Base-by-base conservation (phyloP, 257 asterid species). In the Asclepias syriaca region DNA sequence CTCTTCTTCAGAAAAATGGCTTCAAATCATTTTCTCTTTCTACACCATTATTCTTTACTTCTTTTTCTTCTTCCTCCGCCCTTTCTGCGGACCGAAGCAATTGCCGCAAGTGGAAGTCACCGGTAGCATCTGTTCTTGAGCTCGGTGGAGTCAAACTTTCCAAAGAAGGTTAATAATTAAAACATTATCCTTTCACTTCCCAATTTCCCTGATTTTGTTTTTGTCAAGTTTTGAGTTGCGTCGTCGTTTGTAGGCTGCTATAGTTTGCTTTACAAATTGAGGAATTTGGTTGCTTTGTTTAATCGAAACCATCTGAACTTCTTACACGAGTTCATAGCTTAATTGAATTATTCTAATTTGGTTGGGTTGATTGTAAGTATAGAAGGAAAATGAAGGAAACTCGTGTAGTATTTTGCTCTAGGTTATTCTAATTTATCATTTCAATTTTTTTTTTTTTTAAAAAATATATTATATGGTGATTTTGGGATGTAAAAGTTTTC, bases 81-180 rank as follows among this genome's bases (percentile, higher is more conserved):
- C 55, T 40, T 74, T 66, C 81, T 12, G 34, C 77, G 1, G 82
- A 71, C 57, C 72, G 77, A 45, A 6, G 21, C 61, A 77, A 55
- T 68, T 67, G 55, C 61, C 77, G 73, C 54, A 84, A 72, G 75
- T 83, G 77, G 85, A 83, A 72, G 81, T 81, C 71, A 43, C 84
- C 85, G 0, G 73, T 74, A 16, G 75, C 89, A 71, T 84, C 87
- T 49, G 84, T 78, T 79, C 71, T 92, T 34, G 83, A 91, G 34
- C 81, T 85, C 43, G 88, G 84, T 19, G 91, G 95, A 15, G 75
- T 82, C 80, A 83, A 80, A 75, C 49, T 87, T 74, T 39, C 93
- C n/a, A 86, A 80, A 82, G 71, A 77, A 24, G 81, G 78, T 72
- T 8, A 24, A 1, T 5, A 45, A 0, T 3, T 48, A 24, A 19